Conservation (phyloP, 768 basidiomycete genomes). For the Austroboletus eburneus region DNA sequence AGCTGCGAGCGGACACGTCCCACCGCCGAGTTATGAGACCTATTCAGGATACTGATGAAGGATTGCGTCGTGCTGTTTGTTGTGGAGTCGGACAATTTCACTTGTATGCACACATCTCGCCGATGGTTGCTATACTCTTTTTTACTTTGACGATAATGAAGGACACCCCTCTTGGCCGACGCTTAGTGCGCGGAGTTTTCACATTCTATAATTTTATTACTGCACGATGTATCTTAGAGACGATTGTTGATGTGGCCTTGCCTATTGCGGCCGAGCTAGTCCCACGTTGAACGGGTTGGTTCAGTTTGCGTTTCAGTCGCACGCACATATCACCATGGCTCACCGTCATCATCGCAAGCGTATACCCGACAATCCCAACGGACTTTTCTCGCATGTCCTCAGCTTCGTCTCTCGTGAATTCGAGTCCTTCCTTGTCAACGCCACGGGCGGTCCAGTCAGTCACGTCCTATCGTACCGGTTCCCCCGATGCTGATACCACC, state of each 20-base stretch:
- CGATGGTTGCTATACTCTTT: constrained; percentile 3
- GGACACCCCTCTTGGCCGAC: constrained; percentile 9
- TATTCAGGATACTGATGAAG: constrained; percentile 49
- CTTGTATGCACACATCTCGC: constrained; percentile 12
- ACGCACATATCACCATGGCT: constrained; percentile 5
- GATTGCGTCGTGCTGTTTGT: not conserved
- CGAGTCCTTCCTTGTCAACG: constrained; percentile 64
- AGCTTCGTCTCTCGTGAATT: constrained; percentile 68
- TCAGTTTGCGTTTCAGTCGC: not conserved
- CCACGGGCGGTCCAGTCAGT: constrained; percentile 40
- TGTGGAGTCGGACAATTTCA: constrained; percentile 3
- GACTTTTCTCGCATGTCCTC: constrained; percentile 61
- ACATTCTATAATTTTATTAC: constrained; percentile 9
- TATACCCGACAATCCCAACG: constrained; percentile 12
- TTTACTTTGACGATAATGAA: constrained; percentile 7
- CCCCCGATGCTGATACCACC: constrained; percentile 4
- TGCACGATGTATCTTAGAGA: constrained; percentile 9
- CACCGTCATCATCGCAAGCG: constrained; percentile 4
- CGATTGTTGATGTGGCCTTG: constrained; percentile 7
- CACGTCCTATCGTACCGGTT: not conserved
- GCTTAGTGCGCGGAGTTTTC: constrained; percentile 1
- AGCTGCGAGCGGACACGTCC: constrained; percentile 27
- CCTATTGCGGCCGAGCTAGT: constrained; percentile 14
- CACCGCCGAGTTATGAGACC: constrained; percentile 51
- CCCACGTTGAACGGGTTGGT: constrained; percentile 11